These are phyloP conservation scores for Cystofilobasidium capitatum DNA, from an alignment of 768 basidiomycete species.

Conservation along the genomic window DNA sequence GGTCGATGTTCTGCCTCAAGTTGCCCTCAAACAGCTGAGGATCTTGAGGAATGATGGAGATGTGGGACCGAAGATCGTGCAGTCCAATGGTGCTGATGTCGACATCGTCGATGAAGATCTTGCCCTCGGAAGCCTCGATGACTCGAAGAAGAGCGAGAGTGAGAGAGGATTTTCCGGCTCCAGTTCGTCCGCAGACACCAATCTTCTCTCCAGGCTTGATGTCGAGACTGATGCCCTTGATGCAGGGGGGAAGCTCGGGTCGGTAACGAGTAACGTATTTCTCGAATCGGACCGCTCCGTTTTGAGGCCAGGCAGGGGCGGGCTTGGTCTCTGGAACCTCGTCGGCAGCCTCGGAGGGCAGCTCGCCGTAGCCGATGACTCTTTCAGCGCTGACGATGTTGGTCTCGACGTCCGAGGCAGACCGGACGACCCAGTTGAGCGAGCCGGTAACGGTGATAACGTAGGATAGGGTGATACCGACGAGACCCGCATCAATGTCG, in stretches of 20 bases:
- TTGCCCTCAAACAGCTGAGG: conserved; percentile 42
- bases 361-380: conserved; percentile 35
- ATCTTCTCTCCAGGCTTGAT: conserved; percentile 39
- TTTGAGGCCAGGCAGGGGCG: conserved; percentile 28
- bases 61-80: conserved; percentile 38
- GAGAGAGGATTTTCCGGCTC: conserved; percentile 39
- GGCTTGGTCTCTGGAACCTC: conserved; percentile 37
- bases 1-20: conserved; percentile 30
- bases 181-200: conserved; percentile 31
- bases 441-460: conserved; percentile 47
- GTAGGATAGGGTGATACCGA: conserved; percentile 76
- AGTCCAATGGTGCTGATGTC: conserved; percentile 34
- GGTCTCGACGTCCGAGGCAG: conserved; percentile 39
- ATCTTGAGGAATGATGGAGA: conserved; percentile 77
- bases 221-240: conserved; percentile 36
- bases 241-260: conserved; percentile 37
- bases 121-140: conserved; percentile 29
- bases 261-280: conserved; percentile 39
- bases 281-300: conserved; percentile 36
- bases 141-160: conserved; percentile 40
- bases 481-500: conserved; percentile 69
- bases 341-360: conserved; percentile 36
- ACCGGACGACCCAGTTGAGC: conserved; percentile 39
- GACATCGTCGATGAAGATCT: conserved; percentile 21
- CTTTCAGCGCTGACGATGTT: conserved; percentile 41